Conservation (phyloP, 495 filamentous ascomycete species). For the Mytilinidion resinicola region DNA sequence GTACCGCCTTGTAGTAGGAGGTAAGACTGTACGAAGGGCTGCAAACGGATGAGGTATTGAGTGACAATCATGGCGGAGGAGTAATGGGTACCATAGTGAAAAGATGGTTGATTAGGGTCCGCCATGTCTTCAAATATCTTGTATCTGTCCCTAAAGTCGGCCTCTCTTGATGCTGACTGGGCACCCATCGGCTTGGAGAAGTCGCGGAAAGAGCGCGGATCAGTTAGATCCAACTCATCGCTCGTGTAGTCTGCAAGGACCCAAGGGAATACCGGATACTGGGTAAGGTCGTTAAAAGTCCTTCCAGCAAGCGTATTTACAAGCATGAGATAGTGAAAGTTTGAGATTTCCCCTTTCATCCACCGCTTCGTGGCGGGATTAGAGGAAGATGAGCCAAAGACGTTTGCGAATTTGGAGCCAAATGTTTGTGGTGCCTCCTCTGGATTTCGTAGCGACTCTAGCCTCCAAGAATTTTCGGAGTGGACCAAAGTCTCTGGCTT, state of each 20-base stretch:
- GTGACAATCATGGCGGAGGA: conserved; percentile 98
- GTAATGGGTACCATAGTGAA: conserved; percentile 98
- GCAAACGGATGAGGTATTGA: conserved; percentile 89
- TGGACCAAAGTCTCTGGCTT: conserved; percentile 43
- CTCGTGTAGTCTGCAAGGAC: conserved; percentile 93
- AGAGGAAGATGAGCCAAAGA: conserved; percentile 67
- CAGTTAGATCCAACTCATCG: conserved; percentile 81
- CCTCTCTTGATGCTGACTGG: conserved; percentile 68
- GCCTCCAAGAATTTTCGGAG: conserved; percentile 73
- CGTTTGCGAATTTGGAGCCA: conserved; percentile 88
- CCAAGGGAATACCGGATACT: conserved; percentile 98
- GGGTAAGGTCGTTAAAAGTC: conserved; percentile 96
- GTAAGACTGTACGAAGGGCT: conserved; percentile 94
- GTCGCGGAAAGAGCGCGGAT: conserved; percentile 82
- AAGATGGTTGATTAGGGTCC: conserved; percentile 67
- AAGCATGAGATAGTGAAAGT: conserved; percentile 98
- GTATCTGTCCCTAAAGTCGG: conserved; percentile 75
- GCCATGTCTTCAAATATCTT: conserved; percentile 87
- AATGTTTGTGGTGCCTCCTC: conserved; percentile 79
- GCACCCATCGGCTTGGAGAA: conserved; percentile 94
- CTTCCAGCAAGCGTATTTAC: conserved; percentile 95
- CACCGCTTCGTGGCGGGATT: conserved; percentile 86
- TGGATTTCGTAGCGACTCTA: conserved; percentile 74
- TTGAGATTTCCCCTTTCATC: conserved; percentile 91
- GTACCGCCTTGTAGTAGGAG: conserved; percentile 94